phyloP scores from a whole-genome alignment of 2,329 filamentous ascomycete species.

The Cytospora piceicola region DNA sequence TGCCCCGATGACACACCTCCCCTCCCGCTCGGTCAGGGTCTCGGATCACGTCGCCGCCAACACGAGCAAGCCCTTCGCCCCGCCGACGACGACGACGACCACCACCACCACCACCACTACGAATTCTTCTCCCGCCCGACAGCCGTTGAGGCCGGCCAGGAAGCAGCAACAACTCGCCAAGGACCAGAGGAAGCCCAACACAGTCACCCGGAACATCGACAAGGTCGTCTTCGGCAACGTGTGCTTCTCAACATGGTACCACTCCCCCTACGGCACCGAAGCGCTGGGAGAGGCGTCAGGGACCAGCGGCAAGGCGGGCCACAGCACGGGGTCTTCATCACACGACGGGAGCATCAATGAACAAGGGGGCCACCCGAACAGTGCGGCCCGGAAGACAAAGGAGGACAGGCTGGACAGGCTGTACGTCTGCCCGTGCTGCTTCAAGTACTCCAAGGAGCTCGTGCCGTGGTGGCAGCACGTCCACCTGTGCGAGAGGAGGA shows the following conservation, averaged over 20 bases:
- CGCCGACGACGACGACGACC: too few species aligned
- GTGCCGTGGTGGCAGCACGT: constrained; percentile 63
- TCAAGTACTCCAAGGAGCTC: constrained; percentile 79
- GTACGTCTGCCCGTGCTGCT: constrained; percentile 91
- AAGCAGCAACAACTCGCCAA: constrained; percentile 33
- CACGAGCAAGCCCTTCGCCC: constrained; percentile 26
- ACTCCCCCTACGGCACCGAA: constrained; percentile 84
- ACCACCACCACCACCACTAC: too few species aligned
- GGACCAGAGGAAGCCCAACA: constrained; percentile 40
- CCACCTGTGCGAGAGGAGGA: constrained; percentile 57
- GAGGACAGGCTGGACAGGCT: constrained; percentile 64
- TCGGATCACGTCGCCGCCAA: constrained; percentile 27
- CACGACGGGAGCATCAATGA: constrained; percentile 36
- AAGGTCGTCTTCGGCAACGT: constrained; percentile 85
- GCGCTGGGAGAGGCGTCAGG: constrained; percentile 56
- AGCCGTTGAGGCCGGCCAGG: constrained; percentile 21
- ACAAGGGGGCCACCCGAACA: constrained; percentile 32
- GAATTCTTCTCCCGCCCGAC: constrained; percentile 1
- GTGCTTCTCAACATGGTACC: constrained; percentile 89
- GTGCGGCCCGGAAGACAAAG: constrained; percentile 23
- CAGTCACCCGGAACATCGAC: constrained; percentile 75
- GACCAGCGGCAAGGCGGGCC: constrained; percentile 36
- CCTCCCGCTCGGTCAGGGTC: constrained; percentile 24
- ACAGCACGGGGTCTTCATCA: constrained; percentile 40
- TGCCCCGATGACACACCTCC: constrained; percentile 24